Evolutionary conservation across 371 early-diverging fungal genomes (phyloP), one percentile per base, ranked within the genome.

Genomic region (Saksenaea vasiformis): DNA sequence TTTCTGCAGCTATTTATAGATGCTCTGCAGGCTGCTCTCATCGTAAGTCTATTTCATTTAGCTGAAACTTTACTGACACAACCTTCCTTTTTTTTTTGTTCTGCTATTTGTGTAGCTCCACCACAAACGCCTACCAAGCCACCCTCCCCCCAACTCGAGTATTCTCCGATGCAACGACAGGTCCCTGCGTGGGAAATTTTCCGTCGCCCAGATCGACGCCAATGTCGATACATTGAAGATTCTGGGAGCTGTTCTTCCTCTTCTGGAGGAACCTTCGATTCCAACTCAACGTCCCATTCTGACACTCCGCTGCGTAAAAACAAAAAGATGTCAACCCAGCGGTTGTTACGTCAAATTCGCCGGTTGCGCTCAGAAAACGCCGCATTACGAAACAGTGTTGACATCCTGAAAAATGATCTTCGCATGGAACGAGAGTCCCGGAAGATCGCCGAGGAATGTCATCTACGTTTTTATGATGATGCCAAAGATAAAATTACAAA

Each of bases 291-390:
- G 9, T 47, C 26, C 0, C 51, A 47, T 22, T 47, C 51, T 10
- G 51, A 47, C 24, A 47, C 51, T 1, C 51, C 51, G 10, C 22
- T 24, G 22, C 61, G 60, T 11, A 66, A 63, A 44, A 58, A 64
- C 26, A 78, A 70, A 28, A 65, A 69, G 27, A 39, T 57, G 8
- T 69, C 72, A 8, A 62, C 68, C 22, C 69, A 71, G 41, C 36
- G 68, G 10, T 35, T 82, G 5, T 26, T 74, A 13, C 73, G 79
- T 37, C 78, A 82, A 65, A 72, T 82, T 14, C 71, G 74, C 36
- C 72, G 78, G 7, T 60, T 82, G 28, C 72, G 77, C 8, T 65
- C 70, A 13, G 82, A 82, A 60, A 82, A 82, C 54, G 61, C 58
- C 2, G 58, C 61, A 13, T 62, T 82, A 10, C 61, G 60, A 28